A percentile compares a stretch with the other conserved stretches of the same genome.
These are phyloP conservation scores for Papiliotrema flavescens DNA, from an alignment of 1,284 basidiomycete genomes.

Conservation along the genomic window DNA sequence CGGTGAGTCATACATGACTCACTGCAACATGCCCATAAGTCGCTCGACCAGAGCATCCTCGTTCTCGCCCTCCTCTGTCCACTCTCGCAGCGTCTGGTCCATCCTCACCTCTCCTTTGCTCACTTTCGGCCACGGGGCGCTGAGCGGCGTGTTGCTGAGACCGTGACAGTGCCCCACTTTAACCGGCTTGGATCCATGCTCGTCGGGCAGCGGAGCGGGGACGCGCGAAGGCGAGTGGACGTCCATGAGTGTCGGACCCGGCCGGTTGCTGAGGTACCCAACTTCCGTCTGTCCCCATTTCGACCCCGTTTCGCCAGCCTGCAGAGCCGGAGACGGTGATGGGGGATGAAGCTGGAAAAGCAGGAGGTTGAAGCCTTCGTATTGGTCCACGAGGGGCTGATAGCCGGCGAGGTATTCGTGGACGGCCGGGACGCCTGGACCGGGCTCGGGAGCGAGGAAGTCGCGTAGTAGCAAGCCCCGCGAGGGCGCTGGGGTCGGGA, in stretches of 20 bases:
- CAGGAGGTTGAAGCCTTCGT: conserved; percentile 48
- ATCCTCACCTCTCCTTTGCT: conserved; percentile 30
- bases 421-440: conserved; percentile 4
- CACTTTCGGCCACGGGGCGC: conserved; percentile 44
- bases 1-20: too few relatives aligned
- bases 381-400: conserved; percentile 14
- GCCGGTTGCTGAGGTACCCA: conserved; percentile 40
- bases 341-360: conserved; percentile 29
- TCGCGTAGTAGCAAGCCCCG: conserved; percentile 34
- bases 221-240: conserved; percentile 3
- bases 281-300: conserved; percentile 13
- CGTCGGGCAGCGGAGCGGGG: background rate
- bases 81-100: conserved; percentile 18
- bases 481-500: conserved; percentile 27
- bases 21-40: conserved; percentile 40
- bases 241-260: conserved; percentile 16
- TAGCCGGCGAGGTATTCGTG: conserved; percentile 22
- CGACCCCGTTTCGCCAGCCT: too few relatives aligned
- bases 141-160: conserved; percentile 31
- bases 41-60: conserved; percentile 32
- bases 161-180: background rate
- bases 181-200: background rate
- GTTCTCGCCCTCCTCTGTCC: conserved; percentile 15
- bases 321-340: background rate
- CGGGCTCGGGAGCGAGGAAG: conserved; percentile 24